Evolutionary conservation across 1,284 basidiomycete species (phyloP), one percentile per base, ranked within the genome.

Genomic region (Chiua sp.): DNA sequence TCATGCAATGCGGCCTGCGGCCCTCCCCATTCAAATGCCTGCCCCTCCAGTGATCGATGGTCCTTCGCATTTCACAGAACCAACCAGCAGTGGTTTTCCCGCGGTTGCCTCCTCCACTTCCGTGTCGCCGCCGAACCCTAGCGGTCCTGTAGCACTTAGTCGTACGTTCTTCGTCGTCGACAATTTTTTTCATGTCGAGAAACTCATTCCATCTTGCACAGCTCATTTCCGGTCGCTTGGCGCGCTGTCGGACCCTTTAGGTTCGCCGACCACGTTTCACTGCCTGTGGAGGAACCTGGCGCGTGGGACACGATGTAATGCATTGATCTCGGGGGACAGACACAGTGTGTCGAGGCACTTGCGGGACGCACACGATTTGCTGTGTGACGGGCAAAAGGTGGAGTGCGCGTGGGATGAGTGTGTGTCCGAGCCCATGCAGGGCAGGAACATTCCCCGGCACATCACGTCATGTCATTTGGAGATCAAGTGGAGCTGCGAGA

Each of bases 371-470:
- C 71, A 72, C 53, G 20, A 51, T 18, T 74, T 72, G 22, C 42
- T 52, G n/a, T 63, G 62, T n/a, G 70, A 74, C 12, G 61, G 54
- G 11, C 26, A 55, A n/a, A 37, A 1, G 39, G 52, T 60, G 39
- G 47, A 3, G 1, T 72, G 71, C 35, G 56, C 54, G 6, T 72
- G 71, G 71, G 51, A 42, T 6, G 55, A 46, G 3, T 72, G 71
- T 53, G 35, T n/a, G 7, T 7, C 22, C 20, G 3, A 5, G 37
- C 39, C 39, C 16, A 66, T 72, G 62, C 73, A 74, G 44, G 63
- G 72, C 26, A 51, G 73, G 26, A 72, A 73, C 20, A 55, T 75
- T 16, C 61, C 73, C 5, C 62, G 71, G 2, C 71, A 72, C 37
- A 66, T 72, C 13, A 37, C 74, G 20, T 47, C 70, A 0, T 64